A percentile compares a stretch with the other conserved stretches of the same genome.
Conservation (phyloP, 768 basidiomycete genomes). For the Podaxis sp. region DNA sequence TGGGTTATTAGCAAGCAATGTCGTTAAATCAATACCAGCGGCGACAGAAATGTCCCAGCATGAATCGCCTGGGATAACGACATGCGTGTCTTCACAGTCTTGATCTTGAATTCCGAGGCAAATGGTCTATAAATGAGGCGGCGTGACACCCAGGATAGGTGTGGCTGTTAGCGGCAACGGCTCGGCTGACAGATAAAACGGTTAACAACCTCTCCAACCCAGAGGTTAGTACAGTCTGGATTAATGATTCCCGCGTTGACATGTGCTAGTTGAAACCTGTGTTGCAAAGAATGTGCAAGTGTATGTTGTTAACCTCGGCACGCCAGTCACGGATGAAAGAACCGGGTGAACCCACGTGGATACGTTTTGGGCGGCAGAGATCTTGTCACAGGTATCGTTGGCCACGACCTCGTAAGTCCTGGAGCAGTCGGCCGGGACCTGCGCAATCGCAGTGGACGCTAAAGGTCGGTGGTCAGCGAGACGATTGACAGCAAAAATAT, state of each 20-base stretch:
- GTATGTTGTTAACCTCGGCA: background rate
- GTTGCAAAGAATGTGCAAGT: background rate
- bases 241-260: conserved; percentile 51
- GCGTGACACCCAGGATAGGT: background rate
- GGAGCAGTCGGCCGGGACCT: conserved; percentile 33
- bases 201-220: conserved; percentile 42
- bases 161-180: background rate
- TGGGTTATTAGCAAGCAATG: conserved; percentile 62
- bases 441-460: background rate
- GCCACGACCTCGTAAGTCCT: conserved; percentile 50
- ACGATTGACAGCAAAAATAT: background rate
- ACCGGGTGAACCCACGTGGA: conserved; percentile 41
- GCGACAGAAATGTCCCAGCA: conserved; percentile 43
- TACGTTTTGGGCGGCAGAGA: conserved; percentile 44
- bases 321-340: background rate
- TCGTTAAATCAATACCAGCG: conserved; percentile 42
- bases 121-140: background rate
- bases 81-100: background rate
- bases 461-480: background rate
- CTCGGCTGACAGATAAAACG: background rate
- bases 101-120: conserved; percentile 4
- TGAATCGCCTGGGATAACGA: background rate
- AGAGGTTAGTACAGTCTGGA: conserved; percentile 55
- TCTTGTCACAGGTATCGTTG: conserved; percentile 57
- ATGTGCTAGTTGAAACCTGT: conserved; percentile 57